A percentile compares a stretch with the other conserved stretches of the same genome.
phyloP scores from a whole-genome alignment of 2,329 filamentous ascomycete genomes.

The Calonectria multiphialidica region DNA sequence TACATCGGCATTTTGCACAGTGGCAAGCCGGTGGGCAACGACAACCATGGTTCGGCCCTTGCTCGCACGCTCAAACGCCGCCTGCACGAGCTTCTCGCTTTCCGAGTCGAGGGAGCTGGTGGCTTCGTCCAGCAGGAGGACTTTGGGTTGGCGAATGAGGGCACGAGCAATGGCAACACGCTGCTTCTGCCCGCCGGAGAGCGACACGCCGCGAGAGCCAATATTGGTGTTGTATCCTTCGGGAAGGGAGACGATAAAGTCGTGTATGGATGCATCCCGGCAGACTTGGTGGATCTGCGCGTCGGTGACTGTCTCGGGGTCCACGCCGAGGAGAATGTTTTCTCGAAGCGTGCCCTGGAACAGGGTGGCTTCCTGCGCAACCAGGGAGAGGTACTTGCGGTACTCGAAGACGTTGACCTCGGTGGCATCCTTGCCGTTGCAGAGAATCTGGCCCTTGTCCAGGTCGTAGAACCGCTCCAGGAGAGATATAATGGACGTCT shows the following conservation, averaged over 20 bases:
- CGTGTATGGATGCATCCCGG: constrained; percentile 75
- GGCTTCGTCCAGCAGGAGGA: constrained; percentile 80
- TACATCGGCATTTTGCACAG: constrained; percentile 82
- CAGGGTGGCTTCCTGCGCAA: constrained; percentile 80
- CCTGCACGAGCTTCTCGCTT: constrained; percentile 72
- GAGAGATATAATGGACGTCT: constrained; percentile 77
- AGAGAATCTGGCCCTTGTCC: constrained; percentile 72
- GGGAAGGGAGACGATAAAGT: constrained; percentile 77
- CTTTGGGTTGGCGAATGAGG: constrained; percentile 72
- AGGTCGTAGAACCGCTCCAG: constrained; percentile 79
- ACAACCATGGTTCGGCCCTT: constrained; percentile 76
- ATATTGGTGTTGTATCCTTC: constrained; percentile 77
- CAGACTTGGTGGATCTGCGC: constrained; percentile 65
- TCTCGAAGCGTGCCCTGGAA: constrained; percentile 78
- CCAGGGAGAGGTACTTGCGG: constrained; percentile 74
- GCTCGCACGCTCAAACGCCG: constrained; percentile 74
- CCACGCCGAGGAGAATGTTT: constrained; percentile 76
- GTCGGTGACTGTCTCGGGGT: constrained; percentile 63
- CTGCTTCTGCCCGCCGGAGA: constrained; percentile 81
- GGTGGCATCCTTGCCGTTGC: constrained; percentile 71
- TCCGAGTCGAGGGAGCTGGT: constrained; percentile 77
- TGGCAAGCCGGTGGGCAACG: constrained; percentile 82
- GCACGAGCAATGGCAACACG: constrained; percentile 78
- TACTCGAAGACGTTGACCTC: constrained; percentile 72
- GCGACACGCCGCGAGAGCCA: constrained; percentile 73